phyloP scores from a whole-genome alignment of 176 grass and related monocot genomes.

The Aegilops bicornis region DNA sequence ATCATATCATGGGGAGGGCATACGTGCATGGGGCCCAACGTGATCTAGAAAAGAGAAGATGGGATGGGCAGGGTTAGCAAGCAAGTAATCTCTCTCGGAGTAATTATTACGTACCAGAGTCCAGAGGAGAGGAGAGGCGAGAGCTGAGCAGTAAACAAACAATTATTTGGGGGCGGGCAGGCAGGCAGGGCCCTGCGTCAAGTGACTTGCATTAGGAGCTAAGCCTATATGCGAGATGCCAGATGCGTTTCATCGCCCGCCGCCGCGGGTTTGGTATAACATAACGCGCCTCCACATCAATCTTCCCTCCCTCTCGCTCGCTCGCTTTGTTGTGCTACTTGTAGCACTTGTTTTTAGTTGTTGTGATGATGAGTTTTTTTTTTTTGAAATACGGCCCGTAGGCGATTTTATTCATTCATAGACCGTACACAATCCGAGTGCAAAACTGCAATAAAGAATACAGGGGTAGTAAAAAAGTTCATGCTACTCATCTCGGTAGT shows the following conservation, averaged over 20 bases:
- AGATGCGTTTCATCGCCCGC: slow-evolving; percentile 43
- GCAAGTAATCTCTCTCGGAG: slow-evolving; percentile 23
- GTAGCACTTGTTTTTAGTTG: no score
- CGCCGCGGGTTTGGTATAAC: slow-evolving; percentile 46
- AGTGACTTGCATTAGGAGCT: slow-evolving; percentile 53
- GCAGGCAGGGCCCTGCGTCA: slow-evolving; percentile 25
- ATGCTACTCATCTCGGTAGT: no score
- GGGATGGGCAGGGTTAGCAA: slow-evolving; percentile 17
- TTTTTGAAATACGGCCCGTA: no score
- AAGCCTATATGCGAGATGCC: slow-evolving; percentile 51
- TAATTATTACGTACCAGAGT: neutral
- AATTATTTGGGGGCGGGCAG: neutral
- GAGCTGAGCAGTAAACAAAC: slow-evolving; percentile 4
- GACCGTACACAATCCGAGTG: no score
- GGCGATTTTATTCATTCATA: no score
- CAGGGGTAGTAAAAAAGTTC: no score
- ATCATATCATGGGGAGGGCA: neutral
- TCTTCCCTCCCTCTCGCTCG: no score
- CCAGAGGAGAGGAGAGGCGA: no score
- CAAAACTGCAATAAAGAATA: no score
- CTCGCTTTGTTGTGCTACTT: no score
- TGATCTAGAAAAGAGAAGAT: slow-evolving; percentile 34
- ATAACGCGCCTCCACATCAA: neutral
- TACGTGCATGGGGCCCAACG: slow-evolving; percentile 40
- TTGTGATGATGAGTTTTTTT: no score